Evolutionary conservation across 805 yeast species (phyloP).

Genomic region (Pichia eremophila): DNA sequence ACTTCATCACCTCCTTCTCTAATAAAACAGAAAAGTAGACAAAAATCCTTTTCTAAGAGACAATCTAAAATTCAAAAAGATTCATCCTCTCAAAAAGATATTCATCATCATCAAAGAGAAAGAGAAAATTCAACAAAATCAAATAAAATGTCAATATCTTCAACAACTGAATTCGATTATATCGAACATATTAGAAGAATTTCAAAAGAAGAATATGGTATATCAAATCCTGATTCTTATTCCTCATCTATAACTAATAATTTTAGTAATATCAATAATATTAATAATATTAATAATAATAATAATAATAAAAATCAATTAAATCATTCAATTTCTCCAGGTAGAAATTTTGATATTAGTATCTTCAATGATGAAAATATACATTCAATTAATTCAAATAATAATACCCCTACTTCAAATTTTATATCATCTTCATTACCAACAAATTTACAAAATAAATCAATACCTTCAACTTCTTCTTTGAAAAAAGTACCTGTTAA

Average conservation of each 20-base stretch:
- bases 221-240: background rate
- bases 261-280: too few species aligned
- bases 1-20: too few species aligned
- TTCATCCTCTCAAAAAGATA: too few species aligned
- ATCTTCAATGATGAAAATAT: background rate
- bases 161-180: conserved; percentile 23
- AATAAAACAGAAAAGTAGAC: background rate
- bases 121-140: background rate
- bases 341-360: background rate
- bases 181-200: conserved; percentile 29
- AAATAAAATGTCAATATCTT: background rate
- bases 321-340: too few species aligned
- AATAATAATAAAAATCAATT: background rate
- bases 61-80: background rate
- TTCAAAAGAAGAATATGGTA: conserved; percentile 27
- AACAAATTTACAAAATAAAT: conserved; percentile 13
- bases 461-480: conserved; percentile 12
- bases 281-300: too few species aligned
- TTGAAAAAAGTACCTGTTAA: conserved; percentile 5
- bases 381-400: background rate
- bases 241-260: too few species aligned
- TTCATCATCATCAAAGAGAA: background rate
- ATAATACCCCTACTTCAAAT: too few species aligned
- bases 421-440: conserved; percentile 10
- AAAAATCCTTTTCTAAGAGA: background rate